phyloP scores from a whole-genome alignment of 352 stramenopile species.

The Aphanomyces cochlioides region DNA sequence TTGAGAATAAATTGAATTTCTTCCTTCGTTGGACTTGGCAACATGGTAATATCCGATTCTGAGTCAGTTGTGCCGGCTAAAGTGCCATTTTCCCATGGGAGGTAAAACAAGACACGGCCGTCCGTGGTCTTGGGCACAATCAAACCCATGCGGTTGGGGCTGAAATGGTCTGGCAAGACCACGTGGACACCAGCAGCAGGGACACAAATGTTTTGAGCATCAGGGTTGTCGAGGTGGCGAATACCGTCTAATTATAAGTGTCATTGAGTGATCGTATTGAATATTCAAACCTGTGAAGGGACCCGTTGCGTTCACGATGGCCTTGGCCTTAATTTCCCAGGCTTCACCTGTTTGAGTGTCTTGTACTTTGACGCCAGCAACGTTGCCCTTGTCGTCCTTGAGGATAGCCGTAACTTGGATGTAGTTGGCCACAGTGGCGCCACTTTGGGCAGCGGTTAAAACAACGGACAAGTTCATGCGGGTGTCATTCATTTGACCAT shows the following conservation, averaged over 20 bases:
- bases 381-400: conserved; percentile 83
- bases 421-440: conserved; percentile 90
- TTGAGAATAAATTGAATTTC: conserved; percentile 95
- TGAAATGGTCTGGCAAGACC: conserved; percentile 94
- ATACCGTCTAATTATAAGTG: conserved; percentile 47
- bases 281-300: conserved; percentile 81
- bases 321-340: conserved; percentile 86
- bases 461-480: conserved; percentile 93
- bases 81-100: conserved; percentile 94
- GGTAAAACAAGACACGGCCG: conserved; percentile 92
- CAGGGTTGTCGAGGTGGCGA: conserved; percentile 90
- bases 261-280: neutral
- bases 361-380: conserved; percentile 82
- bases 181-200: conserved; percentile 93
- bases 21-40: conserved; percentile 85
- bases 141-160: conserved; percentile 90
- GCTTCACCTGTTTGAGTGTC: conserved; percentile 86
- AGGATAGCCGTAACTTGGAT: conserved; percentile 82
- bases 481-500: conserved; percentile 93
- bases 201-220: conserved; percentile 87
- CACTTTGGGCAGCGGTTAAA: conserved; percentile 91
- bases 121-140: conserved; percentile 96
- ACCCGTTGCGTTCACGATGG: conserved; percentile 93
- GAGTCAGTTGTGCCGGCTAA: conserved; percentile 93
- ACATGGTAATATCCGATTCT: conserved; percentile 91